Evolutionary conservation across 139 green algal species (phyloP), one percentile per base, ranked within the genome.

Genomic region (Auxenochlorella pyrenoidosa): DNA sequence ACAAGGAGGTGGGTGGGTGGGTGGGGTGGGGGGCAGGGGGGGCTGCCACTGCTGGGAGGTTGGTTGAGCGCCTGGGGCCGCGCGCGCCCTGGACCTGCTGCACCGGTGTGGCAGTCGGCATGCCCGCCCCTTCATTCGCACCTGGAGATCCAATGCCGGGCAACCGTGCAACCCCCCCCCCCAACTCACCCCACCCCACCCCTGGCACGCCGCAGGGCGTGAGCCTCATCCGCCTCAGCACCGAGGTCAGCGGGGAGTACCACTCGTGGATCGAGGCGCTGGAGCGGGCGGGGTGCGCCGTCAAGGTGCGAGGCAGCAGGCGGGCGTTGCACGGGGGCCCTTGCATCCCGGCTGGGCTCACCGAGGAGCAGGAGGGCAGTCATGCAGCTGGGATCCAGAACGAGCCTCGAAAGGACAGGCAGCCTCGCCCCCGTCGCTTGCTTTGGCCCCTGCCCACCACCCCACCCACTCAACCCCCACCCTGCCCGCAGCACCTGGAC

Each of bases 261-360:
- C 83, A 90, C 38, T 38, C 70, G 3, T 96, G 94, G 94, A 47
- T 96, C 43, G 88, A 93, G 65, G 89, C 88, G 34, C 86, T 96
- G 87, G 88, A 95, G 79, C 72, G 65, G 36, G 90, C 80, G 16
- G 80, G 80, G 13, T 86, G 66, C 82, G 41, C 66, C n/a, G 34
- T 86, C 66, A 86, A 86, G 44, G 68, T 77, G 41, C 0, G 34
- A 34, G 24, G 51, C 3, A 21, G 80, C 32, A 65, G 30, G 47
- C 47, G 8, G n/a, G 30, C 26, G 72, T 15, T 30, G 47, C 47
- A 1, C 30, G 18, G 32, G 76, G 12, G 59, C 21, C 4, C 59
- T 34, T 16, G 59, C 30, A 40, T 68, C 28, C 28, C 59, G 59
- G 19, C 12, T 16, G n/a, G n/a, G n/a, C n/a, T n/a, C n/a, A n/a